Conservation (phyloP, 108 stramenopile genomes). For the Cyclotella distinguenda region DNA sequence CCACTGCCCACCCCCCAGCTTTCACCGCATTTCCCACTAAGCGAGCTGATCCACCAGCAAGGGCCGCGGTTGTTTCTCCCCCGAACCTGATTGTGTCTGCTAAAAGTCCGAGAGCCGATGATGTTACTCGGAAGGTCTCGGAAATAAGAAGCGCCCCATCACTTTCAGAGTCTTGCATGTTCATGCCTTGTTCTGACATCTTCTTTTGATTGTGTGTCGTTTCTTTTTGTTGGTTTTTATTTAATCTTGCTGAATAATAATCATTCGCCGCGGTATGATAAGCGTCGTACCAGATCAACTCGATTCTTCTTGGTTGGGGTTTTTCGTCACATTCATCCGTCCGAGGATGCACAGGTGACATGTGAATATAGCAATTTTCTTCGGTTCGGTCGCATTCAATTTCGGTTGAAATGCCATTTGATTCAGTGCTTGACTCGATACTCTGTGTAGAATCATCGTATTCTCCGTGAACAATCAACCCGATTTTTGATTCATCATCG, state of each 20-base stretch:
- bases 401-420: no score
- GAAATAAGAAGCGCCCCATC: conserved; percentile 47
- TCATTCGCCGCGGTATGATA: conserved; percentile 8
- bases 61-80: conserved; percentile 50
- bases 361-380: background rate
- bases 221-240: background rate
- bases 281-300: conserved; percentile 45
- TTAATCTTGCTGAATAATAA: background rate
- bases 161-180: conserved; percentile 28
- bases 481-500: no score
- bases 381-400: background rate
- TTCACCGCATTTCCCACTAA: conserved; percentile 45
- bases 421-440: no score
- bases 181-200: background rate
- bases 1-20: conserved; percentile 38
- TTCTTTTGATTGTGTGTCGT: background rate
- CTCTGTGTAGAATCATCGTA: no score
- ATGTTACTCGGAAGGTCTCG: conserved; percentile 45
- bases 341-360: background rate
- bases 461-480: no score
- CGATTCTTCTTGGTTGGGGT: conserved; percentile 14
- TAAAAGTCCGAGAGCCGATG: conserved; percentile 42
- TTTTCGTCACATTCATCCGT: background rate
- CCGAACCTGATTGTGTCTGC: conserved; percentile 45
- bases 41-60: conserved; percentile 38